These are phyloP conservation scores for Fusarium ambrosium DNA, from an alignment of 2,329 filamentous ascomycete species.

Conservation along the genomic window DNA sequence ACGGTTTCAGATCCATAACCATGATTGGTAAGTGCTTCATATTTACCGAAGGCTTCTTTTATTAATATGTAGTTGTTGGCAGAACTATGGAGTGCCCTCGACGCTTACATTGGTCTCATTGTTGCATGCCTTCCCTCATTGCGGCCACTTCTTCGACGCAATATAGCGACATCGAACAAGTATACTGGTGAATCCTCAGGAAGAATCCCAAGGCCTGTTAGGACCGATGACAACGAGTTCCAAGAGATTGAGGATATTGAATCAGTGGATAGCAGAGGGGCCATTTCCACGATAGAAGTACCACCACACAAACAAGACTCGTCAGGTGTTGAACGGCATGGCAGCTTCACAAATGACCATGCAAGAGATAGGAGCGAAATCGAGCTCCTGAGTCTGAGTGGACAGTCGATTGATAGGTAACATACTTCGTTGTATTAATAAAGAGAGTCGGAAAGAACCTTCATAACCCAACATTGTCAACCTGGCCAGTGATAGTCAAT, in stretches of 20 bases:
- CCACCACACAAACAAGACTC: background rate
- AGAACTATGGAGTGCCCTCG: conserved; percentile 39
- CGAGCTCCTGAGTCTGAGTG: background rate
- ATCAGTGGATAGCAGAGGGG: background rate
- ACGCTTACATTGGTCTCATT: conserved; percentile 35
- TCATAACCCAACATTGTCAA: background rate
- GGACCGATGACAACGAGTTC: conserved; percentile 25
- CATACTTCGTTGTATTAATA: background rate
- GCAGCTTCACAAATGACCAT: background rate
- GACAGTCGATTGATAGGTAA: background rate
- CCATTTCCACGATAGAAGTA: conserved; percentile 1
- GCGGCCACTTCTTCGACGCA: conserved; percentile 22
- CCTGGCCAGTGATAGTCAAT: background rate
- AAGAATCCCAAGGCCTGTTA: conserved; percentile 19
- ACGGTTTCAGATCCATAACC: conserved; percentile 25
- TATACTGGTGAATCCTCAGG: conserved; percentile 21
- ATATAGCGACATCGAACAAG: conserved; percentile 1
- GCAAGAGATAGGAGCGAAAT: background rate
- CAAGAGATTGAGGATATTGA: conserved; percentile 28
- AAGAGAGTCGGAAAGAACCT: background rate
- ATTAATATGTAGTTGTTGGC: background rate
- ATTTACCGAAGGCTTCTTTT: background rate
- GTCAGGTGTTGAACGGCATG: background rate
- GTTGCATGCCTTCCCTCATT: conserved; percentile 31
- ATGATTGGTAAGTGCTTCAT: conserved; percentile 4